Conservation (phyloP, 257 asterid species). For the Cordia subcordata region DNA sequence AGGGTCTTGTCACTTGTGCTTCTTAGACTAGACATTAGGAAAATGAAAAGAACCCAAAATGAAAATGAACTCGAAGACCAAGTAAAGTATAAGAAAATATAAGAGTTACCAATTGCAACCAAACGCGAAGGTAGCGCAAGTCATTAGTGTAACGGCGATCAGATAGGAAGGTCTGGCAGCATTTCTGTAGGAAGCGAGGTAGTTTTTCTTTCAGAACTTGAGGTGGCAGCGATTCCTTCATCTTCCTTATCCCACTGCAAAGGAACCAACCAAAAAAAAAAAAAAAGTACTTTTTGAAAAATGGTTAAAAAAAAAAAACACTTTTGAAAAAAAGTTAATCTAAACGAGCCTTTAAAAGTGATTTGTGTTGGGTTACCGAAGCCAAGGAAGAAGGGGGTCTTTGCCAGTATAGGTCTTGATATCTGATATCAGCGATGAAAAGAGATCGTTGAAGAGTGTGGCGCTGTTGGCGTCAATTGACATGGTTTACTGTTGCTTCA, state of each 20-base stretch:
- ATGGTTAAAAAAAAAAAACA: neutral
- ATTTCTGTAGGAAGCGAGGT: conserved; percentile 96
- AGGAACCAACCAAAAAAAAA: too few relatives aligned
- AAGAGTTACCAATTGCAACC: conserved; percentile 77
- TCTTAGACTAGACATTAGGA: neutral
- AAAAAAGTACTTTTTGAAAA: neutral
- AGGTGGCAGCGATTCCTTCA: conserved; percentile 69
- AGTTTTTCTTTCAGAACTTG: conserved; percentile 71
- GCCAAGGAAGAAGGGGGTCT: conserved; percentile 95
- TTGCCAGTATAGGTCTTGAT: conserved; percentile 66
- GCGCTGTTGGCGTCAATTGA: neutral
- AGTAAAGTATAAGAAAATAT: neutral
- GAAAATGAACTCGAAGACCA: neutral
- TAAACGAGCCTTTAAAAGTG: neutral
- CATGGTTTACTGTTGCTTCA: neutral
- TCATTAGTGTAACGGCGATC: conserved; percentile 82
- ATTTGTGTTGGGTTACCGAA: conserved; percentile 42
- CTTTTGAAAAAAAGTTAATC: neutral
- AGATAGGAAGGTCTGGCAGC: conserved; percentile 60
- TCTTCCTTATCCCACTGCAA: conserved; percentile 70
- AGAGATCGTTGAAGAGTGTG: conserved; percentile 40
- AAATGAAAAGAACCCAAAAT: neutral
- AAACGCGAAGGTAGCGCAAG: conserved; percentile 86
- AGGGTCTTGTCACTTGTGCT: too few relatives aligned
- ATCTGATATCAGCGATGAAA: conserved; percentile 69